Evolutionary conservation across 129 eudicot species (phyloP).

Genomic region (Logfia minima): DNA sequence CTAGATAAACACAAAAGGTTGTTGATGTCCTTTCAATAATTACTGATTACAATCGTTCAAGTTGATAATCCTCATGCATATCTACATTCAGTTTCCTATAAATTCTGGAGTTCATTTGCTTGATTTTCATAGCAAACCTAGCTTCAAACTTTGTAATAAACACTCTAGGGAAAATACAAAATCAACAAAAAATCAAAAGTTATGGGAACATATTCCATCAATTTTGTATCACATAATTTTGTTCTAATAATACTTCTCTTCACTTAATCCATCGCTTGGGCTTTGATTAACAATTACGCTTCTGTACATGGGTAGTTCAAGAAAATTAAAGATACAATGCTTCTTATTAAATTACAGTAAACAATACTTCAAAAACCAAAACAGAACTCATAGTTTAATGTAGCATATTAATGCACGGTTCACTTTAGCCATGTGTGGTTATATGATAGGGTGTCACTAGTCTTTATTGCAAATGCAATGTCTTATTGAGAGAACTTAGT

Average conservation of each 20-base stretch:
- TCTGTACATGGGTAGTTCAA: conserved; percentile 7
- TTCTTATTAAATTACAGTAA: too few species aligned
- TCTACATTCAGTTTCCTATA: conserved; percentile 4
- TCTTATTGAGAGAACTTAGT: neutral
- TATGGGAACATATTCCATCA: conserved; percentile 14
- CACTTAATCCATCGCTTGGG: conserved; percentile 30
- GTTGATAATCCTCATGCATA: neutral
- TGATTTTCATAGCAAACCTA: conserved; percentile 16
- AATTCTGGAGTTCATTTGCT: conserved; percentile 21
- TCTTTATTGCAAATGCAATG: neutral
- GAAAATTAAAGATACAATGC: neutral
- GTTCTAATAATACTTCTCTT: too few species aligned
- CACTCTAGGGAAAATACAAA: neutral
- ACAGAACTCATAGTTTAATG: too few species aligned
- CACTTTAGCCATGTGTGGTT: neutral
- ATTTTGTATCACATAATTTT: neutral
- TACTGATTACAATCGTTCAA: neutral
- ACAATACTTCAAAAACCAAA: too few species aligned
- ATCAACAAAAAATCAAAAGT: neutral
- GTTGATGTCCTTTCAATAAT: neutral
- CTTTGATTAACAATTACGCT: conserved; percentile 53
- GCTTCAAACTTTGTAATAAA: neutral
- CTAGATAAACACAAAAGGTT: neutral
- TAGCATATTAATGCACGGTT: neutral
- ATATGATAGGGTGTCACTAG: neutral